Evolutionary conservation across 176 grass and related monocot genomes (phyloP), one percentile per base, ranked within the genome.

Genomic region (Tuctoria greenei): DNA sequence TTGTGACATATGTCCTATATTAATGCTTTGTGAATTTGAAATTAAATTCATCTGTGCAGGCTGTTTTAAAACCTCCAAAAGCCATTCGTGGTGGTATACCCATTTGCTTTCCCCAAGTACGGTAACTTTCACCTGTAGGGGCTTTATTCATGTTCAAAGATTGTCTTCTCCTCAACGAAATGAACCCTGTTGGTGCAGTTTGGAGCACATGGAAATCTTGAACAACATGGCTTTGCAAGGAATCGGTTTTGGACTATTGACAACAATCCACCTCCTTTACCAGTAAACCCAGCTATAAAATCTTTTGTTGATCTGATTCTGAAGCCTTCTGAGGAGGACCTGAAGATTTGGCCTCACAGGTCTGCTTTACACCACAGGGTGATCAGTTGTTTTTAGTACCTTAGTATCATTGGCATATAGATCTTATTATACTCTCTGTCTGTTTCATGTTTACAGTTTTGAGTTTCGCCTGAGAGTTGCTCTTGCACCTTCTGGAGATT

Each of bases 101-200:
- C 15, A 87, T 97, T 74, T 97, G 90, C 78, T 97, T 97, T 78
- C 93, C 93, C 52, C 93, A 97, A 85, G 93, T 97, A 97, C 74
- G 87, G 15, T 61, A 78, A 35, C 7, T 69, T 76, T 55, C 31
- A 31, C 31, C 3, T 31, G 31, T 31, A 31, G 31, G 31, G 31
- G 3, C 31, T 31, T 31, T 31, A 31, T 31, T 31, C 31, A 31
- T 31, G 31, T 31, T 31, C 31, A 47, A 43, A 43, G 42, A 43
- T 43, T 12, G 42, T 3, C 31, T 31, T 31, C 31, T 31, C 2
- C 31, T 31, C 31, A 31, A 31, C 41, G 4, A 14, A 46, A 15
- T 16, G 3, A 31, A 31, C 45, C 14, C 4, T 47, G 4, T 47
- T 15, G 14, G 72, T 86, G 64, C 85, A 96, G 93, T 89, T 88